These are phyloP conservation scores for Cladophialophora carrionii DNA, from an alignment of 2,329 filamentous ascomycete genomes.

Conservation along the genomic window DNA sequence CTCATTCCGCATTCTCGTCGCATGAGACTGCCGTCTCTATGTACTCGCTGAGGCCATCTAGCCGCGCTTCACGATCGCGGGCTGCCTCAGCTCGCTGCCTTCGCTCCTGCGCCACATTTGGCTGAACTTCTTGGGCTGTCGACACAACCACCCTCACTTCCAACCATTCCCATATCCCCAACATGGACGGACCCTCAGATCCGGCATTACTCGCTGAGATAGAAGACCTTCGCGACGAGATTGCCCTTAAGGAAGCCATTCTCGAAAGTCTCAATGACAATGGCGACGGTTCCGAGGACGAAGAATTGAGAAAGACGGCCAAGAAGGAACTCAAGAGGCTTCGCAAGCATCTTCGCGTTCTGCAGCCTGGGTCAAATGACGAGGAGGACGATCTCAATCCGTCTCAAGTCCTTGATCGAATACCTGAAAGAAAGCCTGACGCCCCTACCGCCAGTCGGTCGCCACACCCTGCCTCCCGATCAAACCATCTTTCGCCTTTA, in stretches of 20 bases:
- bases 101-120: conserved; percentile 7
- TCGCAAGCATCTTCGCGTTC: conserved; percentile 19
- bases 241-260: conserved; percentile 32
- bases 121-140: not conserved
- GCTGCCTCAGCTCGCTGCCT: conserved; percentile 1
- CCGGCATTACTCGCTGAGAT: conserved; percentile 18
- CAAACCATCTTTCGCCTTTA: conserved; percentile 15
- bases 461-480: not conserved
- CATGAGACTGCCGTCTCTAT: conserved; percentile 1
- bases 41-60: not conserved
- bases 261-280: conserved; percentile 28
- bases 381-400: conserved; percentile 1
- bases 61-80: not conserved
- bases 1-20: not conserved
- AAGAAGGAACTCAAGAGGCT: conserved; percentile 23
- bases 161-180: conserved; percentile 1
- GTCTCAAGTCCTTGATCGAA: not conserved
- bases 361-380: conserved; percentile 8
- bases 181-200: conserved; percentile 25
- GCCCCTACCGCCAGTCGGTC: conserved; percentile 4
- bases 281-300: conserved; percentile 20
- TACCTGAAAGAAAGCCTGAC: not conserved
- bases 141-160: not conserved
- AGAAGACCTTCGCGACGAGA: conserved; percentile 33
- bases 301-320: conserved; percentile 19